Base-by-base conservation (phyloP, 2,329 filamentous ascomycete genomes). In the Xylariaceae sp. region DNA sequence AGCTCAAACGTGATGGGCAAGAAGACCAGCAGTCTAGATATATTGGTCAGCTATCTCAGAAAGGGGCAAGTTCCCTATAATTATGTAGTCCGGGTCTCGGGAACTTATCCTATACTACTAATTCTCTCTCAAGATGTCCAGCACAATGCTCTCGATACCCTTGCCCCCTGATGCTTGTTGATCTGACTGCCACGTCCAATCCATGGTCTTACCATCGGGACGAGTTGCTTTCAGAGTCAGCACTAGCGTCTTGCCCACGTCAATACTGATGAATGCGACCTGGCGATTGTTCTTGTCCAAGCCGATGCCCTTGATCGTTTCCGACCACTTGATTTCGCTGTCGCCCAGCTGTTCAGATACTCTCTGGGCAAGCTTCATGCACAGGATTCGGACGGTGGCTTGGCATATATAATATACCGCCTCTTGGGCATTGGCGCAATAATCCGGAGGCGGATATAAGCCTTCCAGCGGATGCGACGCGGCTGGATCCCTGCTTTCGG, bases 341-440 rank as follows among this genome's bases (percentile, higher is more conserved):
- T 65, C 56, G 8, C 51, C 51, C 8, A 71, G 61, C 37, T 51
- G 53, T 34, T 61, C 51, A 1, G 61, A 55, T 1, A 64, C 60
- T 2, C 53, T 55, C 5, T 52, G 59, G 11, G 65, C 62, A 3
- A 69, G 34, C n/a, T 63, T 61, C 3, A 65, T 63, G 2, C 62
- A 58, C 1, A 71, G 18, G 4, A 65, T 67, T 30, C 67, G 78
- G 23, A 73, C 66, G 6, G 76, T 72, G 10, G 78, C 76, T 15
- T 74, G 75, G 57, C 74, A 71, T 7, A 83, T 64, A 67, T 82
- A 82, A 62, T 76, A 75, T 10, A 73, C 70, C 4, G 82, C 73
- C 39, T 79, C 77, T 8, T 66, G 61, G 13, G 79, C 69, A 61
- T 75, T 74, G 0, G 77, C 74, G 62, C 82, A 83, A 1, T 77